Conservation (phyloP, 108 stramenopile genomes). For the Cylindrotheca closterium region DNA sequence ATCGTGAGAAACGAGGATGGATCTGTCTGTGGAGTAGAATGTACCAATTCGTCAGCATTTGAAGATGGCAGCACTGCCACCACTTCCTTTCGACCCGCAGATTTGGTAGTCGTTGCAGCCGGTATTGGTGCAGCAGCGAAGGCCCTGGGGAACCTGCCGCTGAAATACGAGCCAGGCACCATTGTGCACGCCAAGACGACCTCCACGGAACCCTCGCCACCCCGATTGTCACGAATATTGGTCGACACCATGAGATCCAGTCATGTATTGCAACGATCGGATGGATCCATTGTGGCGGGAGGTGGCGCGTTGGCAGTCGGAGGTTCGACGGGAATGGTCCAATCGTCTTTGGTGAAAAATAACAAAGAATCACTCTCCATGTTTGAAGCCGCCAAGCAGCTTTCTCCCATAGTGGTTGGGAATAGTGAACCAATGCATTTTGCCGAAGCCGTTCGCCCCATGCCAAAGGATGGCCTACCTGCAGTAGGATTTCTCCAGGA, state of each 20-base stretch:
- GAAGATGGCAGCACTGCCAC: not conserved
- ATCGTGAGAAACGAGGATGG: constrained; percentile 27
- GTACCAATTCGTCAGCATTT: too few species aligned
- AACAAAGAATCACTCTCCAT: not conserved
- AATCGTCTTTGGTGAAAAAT: not conserved
- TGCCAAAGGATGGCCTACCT: constrained; percentile 69
- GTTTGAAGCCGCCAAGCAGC: constrained; percentile 5
- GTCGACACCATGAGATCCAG: constrained; percentile 56
- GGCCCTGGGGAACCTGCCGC: constrained; percentile 27
- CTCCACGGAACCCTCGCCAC: not conserved
- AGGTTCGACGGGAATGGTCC: constrained; percentile 17
- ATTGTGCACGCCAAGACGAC: constrained; percentile 34
- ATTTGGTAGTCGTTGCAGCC: constrained; percentile 54
- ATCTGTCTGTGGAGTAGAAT: not conserved
- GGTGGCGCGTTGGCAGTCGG: constrained; percentile 58
- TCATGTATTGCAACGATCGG: constrained; percentile 52
- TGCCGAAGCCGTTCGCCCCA: constrained; percentile 55
- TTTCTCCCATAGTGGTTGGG: constrained; percentile 3
- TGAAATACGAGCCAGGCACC: constrained; percentile 43
- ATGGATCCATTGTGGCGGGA: constrained; percentile 55
- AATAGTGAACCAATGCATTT: constrained; percentile 5
- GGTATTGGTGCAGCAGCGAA: constrained; percentile 32
- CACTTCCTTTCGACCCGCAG: constrained; percentile 9
- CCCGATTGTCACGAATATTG: constrained; percentile 31
- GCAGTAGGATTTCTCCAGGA: constrained; percentile 43